These are phyloP conservation scores for Knoxia roxburghii DNA, from an alignment of 257 asterid species.

Conservation along the genomic window DNA sequence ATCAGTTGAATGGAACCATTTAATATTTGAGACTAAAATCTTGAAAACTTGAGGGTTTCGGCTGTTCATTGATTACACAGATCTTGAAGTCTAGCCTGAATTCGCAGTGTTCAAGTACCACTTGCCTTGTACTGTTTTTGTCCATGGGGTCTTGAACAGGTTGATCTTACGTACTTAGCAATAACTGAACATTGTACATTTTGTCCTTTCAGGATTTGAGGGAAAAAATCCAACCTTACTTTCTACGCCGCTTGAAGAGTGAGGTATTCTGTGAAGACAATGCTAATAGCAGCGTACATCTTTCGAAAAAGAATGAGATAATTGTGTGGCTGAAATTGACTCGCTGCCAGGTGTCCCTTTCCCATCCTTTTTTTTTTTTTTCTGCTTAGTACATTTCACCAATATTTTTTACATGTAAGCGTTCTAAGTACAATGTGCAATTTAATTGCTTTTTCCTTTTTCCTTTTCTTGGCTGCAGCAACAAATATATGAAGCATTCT, in stretches of 20 bases:
- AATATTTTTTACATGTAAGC: neutral
- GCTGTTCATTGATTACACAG: neutral
- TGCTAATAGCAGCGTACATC: constrained; percentile 28
- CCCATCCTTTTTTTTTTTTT: no score
- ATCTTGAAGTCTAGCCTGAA: neutral
- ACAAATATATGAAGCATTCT: constrained; percentile 82
- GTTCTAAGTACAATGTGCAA: neutral
- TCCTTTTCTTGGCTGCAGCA: constrained; percentile 44
- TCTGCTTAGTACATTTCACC: neutral
- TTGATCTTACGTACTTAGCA: neutral
- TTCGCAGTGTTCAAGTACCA: neutral
- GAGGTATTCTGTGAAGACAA: constrained; percentile 58
- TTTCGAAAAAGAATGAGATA: constrained; percentile 89
- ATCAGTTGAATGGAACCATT: neutral
- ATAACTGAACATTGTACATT: constrained; percentile 6
- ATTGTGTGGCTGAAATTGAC: constrained; percentile 89
- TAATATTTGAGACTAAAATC: neutral
- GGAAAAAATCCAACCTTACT: constrained; percentile 84
- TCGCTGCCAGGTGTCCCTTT: constrained; percentile 58
- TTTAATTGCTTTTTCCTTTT: constrained; percentile 9
- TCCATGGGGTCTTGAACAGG: neutral
- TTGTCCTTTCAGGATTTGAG: constrained; percentile 55
- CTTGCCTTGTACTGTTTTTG: neutral
- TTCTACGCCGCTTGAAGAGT: constrained; percentile 85
- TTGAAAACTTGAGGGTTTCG: neutral